phyloP scores from a whole-genome alignment of 495 filamentous ascomycete genomes.

The Xylaria telfairii region DNA sequence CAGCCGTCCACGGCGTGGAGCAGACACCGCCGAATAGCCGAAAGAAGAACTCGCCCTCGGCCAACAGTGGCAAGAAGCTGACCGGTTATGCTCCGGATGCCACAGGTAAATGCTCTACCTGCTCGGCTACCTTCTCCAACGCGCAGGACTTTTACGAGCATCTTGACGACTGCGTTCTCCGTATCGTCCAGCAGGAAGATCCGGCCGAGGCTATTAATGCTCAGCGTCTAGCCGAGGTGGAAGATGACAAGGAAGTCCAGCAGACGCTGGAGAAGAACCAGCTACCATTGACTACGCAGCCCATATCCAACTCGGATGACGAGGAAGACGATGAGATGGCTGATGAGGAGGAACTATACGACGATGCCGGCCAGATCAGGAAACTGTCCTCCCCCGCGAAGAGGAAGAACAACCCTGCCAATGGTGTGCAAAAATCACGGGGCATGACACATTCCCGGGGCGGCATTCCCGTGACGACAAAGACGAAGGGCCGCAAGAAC shows the following conservation, averaged over 20 bases:
- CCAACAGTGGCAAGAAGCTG: constrained; percentile 59
- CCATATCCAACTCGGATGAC: constrained; percentile 65
- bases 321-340: constrained; percentile 68
- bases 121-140: constrained; percentile 86
- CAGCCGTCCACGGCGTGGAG: constrained; percentile 91
- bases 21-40: constrained; percentile 95
- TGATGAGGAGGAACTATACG: constrained; percentile 56
- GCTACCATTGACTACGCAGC: constrained; percentile 65
- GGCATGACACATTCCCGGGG: constrained; percentile 67
- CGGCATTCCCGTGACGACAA: constrained; percentile 64
- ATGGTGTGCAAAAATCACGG: constrained; percentile 60
- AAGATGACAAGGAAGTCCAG: constrained; percentile 79
- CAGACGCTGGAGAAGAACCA: constrained; percentile 84
- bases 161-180: constrained; percentile 96
- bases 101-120: constrained; percentile 96
- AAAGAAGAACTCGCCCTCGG: constrained; percentile 60
- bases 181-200: constrained; percentile 96
- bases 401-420: constrained; percentile 52
- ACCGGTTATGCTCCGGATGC: constrained; percentile 72
- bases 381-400: constrained; percentile 33
- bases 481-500: constrained; percentile 74
- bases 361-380: constrained; percentile 38
- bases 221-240: constrained; percentile 78
- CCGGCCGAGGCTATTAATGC: constrained; percentile 97
- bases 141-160: constrained; percentile 99